phyloP scores from a whole-genome alignment of 306 rosid genomes.

The Gillenia trifoliata region DNA sequence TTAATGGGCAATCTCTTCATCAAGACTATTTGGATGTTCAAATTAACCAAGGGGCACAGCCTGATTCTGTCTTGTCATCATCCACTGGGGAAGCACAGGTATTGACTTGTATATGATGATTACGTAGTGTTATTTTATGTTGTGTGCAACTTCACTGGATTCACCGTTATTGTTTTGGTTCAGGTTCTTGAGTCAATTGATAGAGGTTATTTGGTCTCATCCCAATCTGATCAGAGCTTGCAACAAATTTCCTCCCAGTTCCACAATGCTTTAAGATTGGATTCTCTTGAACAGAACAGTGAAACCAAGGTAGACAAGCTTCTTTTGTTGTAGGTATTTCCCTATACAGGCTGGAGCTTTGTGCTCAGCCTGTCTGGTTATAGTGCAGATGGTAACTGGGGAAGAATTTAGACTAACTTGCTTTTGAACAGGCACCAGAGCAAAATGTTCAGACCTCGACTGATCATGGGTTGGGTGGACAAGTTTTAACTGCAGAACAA shows the following conservation, averaged over 20 bases:
- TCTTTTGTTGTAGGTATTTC: not conserved
- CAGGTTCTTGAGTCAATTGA: slow-evolving; percentile 59
- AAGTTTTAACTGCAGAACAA: slow-evolving; percentile 43
- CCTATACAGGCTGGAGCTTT: not conserved
- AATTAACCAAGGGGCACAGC: slow-evolving; percentile 45
- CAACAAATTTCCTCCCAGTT: slow-evolving; percentile 82
- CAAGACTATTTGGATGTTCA: slow-evolving; percentile 57
- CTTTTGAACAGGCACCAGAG: slow-evolving; percentile 37
- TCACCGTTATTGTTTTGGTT: slow-evolving; percentile 3
- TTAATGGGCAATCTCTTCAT: slow-evolving; percentile 63
- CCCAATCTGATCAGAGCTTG: slow-evolving; percentile 57
- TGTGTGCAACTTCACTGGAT: not conserved
- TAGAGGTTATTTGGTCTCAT: slow-evolving; percentile 39
- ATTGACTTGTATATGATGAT: not conserved
- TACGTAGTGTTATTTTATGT: not conserved
- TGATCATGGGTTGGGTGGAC: slow-evolving; percentile 44
- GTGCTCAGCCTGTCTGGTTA: not conserved
- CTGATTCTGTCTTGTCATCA: slow-evolving; percentile 50
- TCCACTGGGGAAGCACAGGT: slow-evolving; percentile 70
- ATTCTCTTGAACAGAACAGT: slow-evolving; percentile 45
- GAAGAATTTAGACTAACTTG: slow-evolving; percentile 8
- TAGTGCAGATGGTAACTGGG: slow-evolving; percentile 8
- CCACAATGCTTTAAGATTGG: slow-evolving; percentile 60
- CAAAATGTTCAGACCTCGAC: slow-evolving; percentile 35
- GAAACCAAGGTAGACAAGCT: slow-evolving; percentile 46